These are phyloP conservation scores for Bjerkandera adusta DNA, from an alignment of 1,284 basidiomycete species.

Conservation along the genomic window DNA sequence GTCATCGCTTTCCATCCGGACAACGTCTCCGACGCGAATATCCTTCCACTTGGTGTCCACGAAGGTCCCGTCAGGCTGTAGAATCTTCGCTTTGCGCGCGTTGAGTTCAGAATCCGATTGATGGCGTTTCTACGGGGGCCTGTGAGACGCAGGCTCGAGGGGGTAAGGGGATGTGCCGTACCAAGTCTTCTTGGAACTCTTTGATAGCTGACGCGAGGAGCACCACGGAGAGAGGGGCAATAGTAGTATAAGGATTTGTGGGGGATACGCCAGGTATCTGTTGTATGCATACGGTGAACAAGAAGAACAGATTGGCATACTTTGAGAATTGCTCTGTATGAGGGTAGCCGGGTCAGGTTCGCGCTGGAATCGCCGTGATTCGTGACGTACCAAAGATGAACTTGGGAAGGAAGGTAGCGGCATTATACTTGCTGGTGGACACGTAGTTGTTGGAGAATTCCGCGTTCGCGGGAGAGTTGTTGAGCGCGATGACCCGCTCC, in stretches of 20 bases:
- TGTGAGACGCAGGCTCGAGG: conserved; percentile 20
- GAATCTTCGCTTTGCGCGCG: conserved; percentile 77
- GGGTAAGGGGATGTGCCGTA: too few relatives aligned
- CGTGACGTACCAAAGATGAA: conserved; percentile 77
- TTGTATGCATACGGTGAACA: conserved; percentile 97
- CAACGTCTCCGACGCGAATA: conserved; percentile 88
- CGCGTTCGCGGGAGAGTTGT: conserved; percentile 58
- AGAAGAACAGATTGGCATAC: conserved; percentile 98
- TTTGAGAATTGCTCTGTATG: conserved; percentile 93
- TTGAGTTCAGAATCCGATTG: conserved; percentile 95
- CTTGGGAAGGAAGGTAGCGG: conserved; percentile 88
- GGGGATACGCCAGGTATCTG: conserved; percentile 98
- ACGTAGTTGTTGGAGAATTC: conserved; percentile 85
- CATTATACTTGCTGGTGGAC: conserved; percentile 95
- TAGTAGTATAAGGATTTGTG: conserved; percentile 94
- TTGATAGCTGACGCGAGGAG: conserved; percentile 96
- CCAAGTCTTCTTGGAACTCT: conserved; percentile 93
- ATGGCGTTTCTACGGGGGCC: conserved; percentile 79
- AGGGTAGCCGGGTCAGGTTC: too few relatives aligned
- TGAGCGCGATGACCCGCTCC: conserved; percentile 74
- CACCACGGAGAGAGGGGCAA: conserved; percentile 88
- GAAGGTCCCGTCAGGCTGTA: conserved; percentile 69
- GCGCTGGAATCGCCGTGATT: too few relatives aligned
- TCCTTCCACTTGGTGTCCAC: conserved; percentile 84
- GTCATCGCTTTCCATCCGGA: conserved; percentile 88